Conservation (phyloP, 176 grass and related monocot species). For the Avena eriantha region DNA sequence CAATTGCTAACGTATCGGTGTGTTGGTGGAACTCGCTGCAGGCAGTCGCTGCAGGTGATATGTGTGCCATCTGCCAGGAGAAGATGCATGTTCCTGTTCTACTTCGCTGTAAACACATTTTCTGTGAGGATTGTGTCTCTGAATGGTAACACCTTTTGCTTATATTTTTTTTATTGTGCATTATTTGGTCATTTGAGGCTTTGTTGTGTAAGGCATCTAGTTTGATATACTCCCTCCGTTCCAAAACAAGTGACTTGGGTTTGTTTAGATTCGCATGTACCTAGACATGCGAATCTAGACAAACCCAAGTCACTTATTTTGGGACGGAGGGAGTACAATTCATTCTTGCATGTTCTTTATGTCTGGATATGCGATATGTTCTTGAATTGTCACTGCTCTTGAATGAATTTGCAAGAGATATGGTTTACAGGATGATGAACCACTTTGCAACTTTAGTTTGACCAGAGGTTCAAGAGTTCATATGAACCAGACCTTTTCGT, state of each 20-base stretch:
- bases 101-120: constrained; percentile 96
- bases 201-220: constrained; percentile 12
- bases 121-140: constrained; percentile 92
- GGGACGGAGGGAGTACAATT: background rate
- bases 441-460: background rate
- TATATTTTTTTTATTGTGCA: constrained; percentile 24
- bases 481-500: constrained; percentile 24
- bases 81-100: constrained; percentile 89
- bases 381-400: background rate
- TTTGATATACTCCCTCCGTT: background rate
- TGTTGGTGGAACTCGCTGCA: constrained; percentile 48
- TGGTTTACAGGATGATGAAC: constrained; percentile 13
- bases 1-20: background rate
- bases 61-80: constrained; percentile 97
- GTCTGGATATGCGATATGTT: background rate
- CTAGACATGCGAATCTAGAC: too few relatives aligned
- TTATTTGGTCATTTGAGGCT: constrained; percentile 24
- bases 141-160: constrained; percentile 72
- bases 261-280: too few relatives aligned
- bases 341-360: constrained; percentile 14
- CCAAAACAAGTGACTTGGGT: too few relatives aligned
- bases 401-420: background rate
- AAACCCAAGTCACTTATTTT: too few relatives aligned
- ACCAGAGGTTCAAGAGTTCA: constrained; percentile 2
- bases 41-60: constrained; percentile 83